These are phyloP conservation scores for Aspergillus sp. DNA, from an alignment of 2,329 filamentous ascomycete species.

Conservation along the genomic window DNA sequence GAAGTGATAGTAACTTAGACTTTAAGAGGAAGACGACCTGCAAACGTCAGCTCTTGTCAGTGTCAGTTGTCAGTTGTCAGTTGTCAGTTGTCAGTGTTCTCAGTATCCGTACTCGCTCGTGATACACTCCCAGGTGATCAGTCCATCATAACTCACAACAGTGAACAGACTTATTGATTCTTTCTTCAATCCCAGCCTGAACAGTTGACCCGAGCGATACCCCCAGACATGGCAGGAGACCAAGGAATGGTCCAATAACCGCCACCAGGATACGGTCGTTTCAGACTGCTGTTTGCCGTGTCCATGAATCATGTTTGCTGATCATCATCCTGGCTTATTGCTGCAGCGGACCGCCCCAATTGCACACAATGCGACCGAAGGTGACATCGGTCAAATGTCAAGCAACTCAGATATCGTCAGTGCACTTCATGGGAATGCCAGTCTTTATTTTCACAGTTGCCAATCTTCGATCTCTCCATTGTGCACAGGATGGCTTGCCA, in stretches of 20 bases:
- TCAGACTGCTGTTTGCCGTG: neutral
- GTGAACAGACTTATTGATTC: neutral
- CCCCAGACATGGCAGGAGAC: too few species aligned
- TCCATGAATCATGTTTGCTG: neutral
- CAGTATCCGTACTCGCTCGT: too few species aligned
- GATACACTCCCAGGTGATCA: too few species aligned
- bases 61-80: too few species aligned
- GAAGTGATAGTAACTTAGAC: too few species aligned
- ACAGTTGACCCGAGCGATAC: neutral
- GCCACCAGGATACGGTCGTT: neutral
- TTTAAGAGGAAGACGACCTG: too few species aligned
- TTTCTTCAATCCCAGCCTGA: neutral
- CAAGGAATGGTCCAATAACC: too few species aligned
- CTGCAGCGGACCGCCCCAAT: conserved; percentile 2
- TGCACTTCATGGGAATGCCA: neutral
- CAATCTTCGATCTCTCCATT: neutral
- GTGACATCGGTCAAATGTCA: conserved; percentile 1
- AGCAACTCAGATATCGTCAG: neutral
- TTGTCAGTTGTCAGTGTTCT: too few species aligned
- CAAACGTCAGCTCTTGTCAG: too few species aligned
- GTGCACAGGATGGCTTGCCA: too few species aligned
- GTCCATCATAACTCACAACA: too few species aligned
- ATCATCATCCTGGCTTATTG: neutral
- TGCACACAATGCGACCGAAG: neutral
- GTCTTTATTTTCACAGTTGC: neutral